Evolutionary conservation across 805 yeast genomes (phyloP).

Genomic region (Saturnispora gosingensis): DNA sequence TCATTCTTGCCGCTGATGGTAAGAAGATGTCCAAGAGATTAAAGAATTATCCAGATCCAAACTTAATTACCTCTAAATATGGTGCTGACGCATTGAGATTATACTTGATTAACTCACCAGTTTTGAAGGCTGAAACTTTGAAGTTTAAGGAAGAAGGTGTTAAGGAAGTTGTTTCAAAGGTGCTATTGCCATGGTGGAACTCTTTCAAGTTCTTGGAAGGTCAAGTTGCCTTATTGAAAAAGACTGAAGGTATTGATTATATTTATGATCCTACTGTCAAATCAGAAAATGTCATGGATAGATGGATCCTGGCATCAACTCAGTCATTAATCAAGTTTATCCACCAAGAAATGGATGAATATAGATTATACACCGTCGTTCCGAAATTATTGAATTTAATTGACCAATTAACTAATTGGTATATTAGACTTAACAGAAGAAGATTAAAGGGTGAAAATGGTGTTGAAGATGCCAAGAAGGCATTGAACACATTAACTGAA

Average conservation of each 20-base stretch:
- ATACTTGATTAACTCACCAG: constrained; percentile 95
- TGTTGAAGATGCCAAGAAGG: constrained; percentile 70
- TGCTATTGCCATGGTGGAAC: constrained; percentile 97
- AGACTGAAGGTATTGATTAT: constrained; percentile 62
- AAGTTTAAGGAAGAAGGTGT: constrained; percentile 99
- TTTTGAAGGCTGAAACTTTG: constrained; percentile 90
- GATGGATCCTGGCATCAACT: constrained; percentile 93
- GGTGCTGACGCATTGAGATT: constrained; percentile 98
- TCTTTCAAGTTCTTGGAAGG: constrained; percentile 94
- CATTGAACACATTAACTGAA: constrained; percentile 85
- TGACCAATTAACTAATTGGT: constrained; percentile 97
- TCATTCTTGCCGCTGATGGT: constrained; percentile 95
- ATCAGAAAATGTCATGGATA: constrained; percentile 91
- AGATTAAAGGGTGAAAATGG: constrained; percentile 96
- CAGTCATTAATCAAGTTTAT: constrained; percentile 83
- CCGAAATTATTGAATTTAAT: constrained; percentile 82
- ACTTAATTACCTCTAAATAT: constrained; percentile 65
- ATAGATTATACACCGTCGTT: constrained; percentile 91
- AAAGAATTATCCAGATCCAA: constrained; percentile 97
- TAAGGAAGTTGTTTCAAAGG: constrained; percentile 93
- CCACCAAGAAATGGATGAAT: constrained; percentile 81
- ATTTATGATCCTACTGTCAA: constrained; percentile 54
- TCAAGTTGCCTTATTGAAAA: constrained; percentile 76
- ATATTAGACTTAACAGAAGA: constrained; percentile 94
- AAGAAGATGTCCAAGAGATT: constrained; percentile 98